Conservation (phyloP, 2,329 filamentous ascomycete genomes). For the Chaetomium strumarium region DNA sequence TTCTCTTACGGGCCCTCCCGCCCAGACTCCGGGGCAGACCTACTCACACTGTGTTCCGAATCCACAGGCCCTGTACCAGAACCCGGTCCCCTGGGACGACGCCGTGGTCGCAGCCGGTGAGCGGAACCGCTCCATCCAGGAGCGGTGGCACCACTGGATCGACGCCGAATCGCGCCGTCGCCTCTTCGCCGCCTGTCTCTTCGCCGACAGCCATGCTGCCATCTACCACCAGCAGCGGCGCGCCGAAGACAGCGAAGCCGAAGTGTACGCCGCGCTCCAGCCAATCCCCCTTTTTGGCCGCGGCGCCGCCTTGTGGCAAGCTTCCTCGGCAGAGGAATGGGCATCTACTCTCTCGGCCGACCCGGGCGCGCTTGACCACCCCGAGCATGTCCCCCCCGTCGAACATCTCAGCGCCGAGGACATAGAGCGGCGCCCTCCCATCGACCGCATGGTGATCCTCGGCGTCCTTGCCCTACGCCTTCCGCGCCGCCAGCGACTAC, state of each 20-base stretch:
- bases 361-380: slow-evolving; percentile 27
- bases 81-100: slow-evolving; percentile 24
- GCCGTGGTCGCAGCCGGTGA: slow-evolving; percentile 15
- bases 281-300: slow-evolving; percentile 42
- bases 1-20: slow-evolving; percentile 15
- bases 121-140: slow-evolving; percentile 16
- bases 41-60: slow-evolving; percentile 28
- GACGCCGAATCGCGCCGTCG: slow-evolving; percentile 47
- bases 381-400: slow-evolving; percentile 28
- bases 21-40: slow-evolving; percentile 21
- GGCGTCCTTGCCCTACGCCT: slow-evolving; percentile 35
- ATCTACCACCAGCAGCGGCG: slow-evolving; percentile 48
- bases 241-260: slow-evolving; percentile 34
- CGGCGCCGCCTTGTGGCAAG: slow-evolving; percentile 45
- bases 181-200: slow-evolving; percentile 50
- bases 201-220: slow-evolving; percentile 51
- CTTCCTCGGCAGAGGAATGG: slow-evolving; percentile 43
- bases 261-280: slow-evolving; percentile 30
- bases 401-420: slow-evolving; percentile 33
- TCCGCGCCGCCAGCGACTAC: slow-evolving; percentile 28
- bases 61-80: slow-evolving; percentile 28
- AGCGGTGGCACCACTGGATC: slow-evolving; percentile 48
- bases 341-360: slow-evolving; percentile 29
- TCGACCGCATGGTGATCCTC: slow-evolving; percentile 39
- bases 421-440: slow-evolving; percentile 31